Base-by-base conservation (phyloP, 768 basidiomycete genomes). In the Hemileccinum impolitum region DNA sequence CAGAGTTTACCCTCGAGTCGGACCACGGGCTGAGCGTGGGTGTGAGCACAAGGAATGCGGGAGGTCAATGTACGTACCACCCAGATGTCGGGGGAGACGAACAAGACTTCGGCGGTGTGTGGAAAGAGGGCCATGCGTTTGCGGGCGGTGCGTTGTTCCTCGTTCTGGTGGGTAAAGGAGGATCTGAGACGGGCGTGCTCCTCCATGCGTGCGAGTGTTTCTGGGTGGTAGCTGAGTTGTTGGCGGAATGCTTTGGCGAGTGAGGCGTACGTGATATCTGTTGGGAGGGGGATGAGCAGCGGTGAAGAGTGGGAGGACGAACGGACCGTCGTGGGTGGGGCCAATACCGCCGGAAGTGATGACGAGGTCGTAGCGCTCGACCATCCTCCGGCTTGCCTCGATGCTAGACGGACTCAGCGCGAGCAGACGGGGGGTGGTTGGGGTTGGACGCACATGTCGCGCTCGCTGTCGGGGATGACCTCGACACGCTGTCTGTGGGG, bases 121-220 rank as follows among this genome's bases (percentile, higher is more conserved):
- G 94, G 94, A 62, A 98, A 92, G 32, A 93, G 69, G 0, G 92
- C 94, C 94, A 98, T 98, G 42, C 93, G 76, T 55, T 83, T 75
- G 19, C 87, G 81, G 1, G 94, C 94, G 3, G 75, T 76, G 30
- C 73, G 74, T 61, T 96, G 92, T 57, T 91, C 85, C 6, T 80
- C 75, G 7, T 78, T 87, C 66, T 89, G 89, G 18, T 76, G 72
- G 15, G 71, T 64, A 4, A 84, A 64, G 69, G 83, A 81, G 21
- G 77, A 72, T 18, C 83, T 72, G 38, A 79, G 70, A 45, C 76
- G 81, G 51, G 71, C 74, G 65, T 82, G 74, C 15, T 78, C 81
- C 28, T 66, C 72, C 84, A 95, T 87, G 5, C 93, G 81, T 3
- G 70, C 59, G 12, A 91, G 74, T 0, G 90, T 93, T 57, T 95